Conservation (phyloP, 2,329 filamentous ascomycete species). For the Cryphonectria nitschkei region DNA sequence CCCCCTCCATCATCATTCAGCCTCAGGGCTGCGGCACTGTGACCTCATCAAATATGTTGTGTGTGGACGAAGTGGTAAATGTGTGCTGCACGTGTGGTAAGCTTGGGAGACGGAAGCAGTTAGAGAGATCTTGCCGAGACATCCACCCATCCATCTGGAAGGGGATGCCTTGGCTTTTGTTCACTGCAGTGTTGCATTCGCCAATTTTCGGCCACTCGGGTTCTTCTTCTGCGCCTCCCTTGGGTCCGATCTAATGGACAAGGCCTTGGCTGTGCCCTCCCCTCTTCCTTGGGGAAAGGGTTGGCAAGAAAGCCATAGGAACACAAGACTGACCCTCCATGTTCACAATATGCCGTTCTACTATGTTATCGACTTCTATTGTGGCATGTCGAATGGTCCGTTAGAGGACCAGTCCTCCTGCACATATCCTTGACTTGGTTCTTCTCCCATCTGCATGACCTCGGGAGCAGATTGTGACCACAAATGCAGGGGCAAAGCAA, state of each 20-base stretch:
- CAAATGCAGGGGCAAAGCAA: background rate
- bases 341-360: background rate
- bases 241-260: background rate
- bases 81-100: background rate
- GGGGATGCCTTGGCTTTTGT: background rate
- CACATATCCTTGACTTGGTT: background rate
- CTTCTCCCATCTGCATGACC: background rate
- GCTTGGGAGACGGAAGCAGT: background rate
- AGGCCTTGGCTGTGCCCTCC: too few species aligned
- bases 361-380: background rate
- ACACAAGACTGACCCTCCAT: background rate
- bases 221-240: background rate
- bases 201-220: background rate
- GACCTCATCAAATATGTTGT: background rate
- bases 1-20: background rate
- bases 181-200: background rate
- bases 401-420: background rate
- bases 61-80: background rate
- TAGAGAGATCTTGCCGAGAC: slow-evolving; percentile 3
- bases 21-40: background rate
- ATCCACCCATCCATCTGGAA: background rate
- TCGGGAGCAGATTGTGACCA: background rate
- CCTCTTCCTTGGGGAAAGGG: background rate
- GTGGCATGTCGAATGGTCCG: slow-evolving; percentile 5
- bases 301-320: background rate